These are phyloP conservation scores for Ophiostoma quercus DNA, from an alignment of 2,329 filamentous ascomycete genomes.

Conservation along the genomic window DNA sequence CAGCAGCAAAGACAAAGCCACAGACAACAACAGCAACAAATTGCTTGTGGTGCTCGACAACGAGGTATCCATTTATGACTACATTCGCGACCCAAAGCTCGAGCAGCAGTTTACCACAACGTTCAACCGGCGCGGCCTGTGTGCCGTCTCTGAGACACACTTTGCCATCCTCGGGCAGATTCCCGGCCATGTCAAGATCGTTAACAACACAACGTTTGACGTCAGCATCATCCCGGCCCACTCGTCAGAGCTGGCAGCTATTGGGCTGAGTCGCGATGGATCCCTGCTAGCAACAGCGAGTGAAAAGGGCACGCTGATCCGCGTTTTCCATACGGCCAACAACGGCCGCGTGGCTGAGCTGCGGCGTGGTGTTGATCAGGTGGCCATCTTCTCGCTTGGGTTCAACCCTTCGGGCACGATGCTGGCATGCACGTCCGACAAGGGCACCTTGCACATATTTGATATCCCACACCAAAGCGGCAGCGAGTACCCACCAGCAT, in stretches of 20 bases:
- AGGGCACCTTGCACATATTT: slow-evolving; percentile 91
- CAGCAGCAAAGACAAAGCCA: neutral
- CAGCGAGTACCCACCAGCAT: neutral
- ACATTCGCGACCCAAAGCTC: slow-evolving; percentile 65
- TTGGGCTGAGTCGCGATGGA: slow-evolving; percentile 75
- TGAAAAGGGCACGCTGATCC: slow-evolving; percentile 83
- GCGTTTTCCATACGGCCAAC: slow-evolving; percentile 74
- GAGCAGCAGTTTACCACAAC: slow-evolving; percentile 77
- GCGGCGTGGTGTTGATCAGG: slow-evolving; percentile 81
- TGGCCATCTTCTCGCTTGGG: slow-evolving; percentile 78
- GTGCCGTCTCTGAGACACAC: slow-evolving; percentile 66
- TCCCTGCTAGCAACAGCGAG: slow-evolving; percentile 83
- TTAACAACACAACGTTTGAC: slow-evolving; percentile 70
- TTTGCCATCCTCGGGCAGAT: slow-evolving; percentile 83
- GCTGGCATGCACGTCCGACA: slow-evolving; percentile 91
- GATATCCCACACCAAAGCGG: slow-evolving; percentile 60
- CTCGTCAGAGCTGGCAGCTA: slow-evolving; percentile 67
- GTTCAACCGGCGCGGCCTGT: slow-evolving; percentile 76
- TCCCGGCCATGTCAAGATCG: slow-evolving; percentile 80
- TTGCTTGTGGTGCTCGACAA: slow-evolving; percentile 79
- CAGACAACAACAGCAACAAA: slow-evolving; percentile 40
- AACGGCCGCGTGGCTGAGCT: slow-evolving; percentile 79
- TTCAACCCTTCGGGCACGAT: slow-evolving; percentile 77
- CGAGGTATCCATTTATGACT: slow-evolving; percentile 74
- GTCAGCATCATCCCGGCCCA: slow-evolving; percentile 95